phyloP scores from a whole-genome alignment of 805 yeast species.

The Candida parachauliodes region DNA sequence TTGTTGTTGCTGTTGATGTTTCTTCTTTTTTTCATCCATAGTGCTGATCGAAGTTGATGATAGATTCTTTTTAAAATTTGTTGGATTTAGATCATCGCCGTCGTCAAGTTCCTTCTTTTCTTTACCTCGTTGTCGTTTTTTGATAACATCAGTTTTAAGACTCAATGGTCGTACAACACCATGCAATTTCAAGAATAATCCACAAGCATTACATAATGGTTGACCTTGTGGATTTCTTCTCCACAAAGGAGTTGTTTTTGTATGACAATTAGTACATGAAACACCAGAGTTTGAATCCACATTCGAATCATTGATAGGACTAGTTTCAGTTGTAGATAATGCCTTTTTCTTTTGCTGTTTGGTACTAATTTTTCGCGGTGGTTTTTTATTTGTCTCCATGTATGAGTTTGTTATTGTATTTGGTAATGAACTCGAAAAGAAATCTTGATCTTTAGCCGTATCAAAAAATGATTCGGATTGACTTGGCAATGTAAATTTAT shows the following conservation, averaged over 20 bases:
- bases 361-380: not conserved
- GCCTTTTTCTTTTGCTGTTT: not conserved
- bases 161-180: constrained; percentile 61
- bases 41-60: not conserved
- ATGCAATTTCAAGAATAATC: constrained; percentile 55
- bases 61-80: not conserved
- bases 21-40: constrained; percentile 2
- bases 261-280: constrained; percentile 52
- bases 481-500: constrained; percentile 9
- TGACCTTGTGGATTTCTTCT: constrained; percentile 56
- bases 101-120: constrained; percentile 5
- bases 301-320: not conserved
- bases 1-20: too few relatives aligned
- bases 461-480: constrained; percentile 7
- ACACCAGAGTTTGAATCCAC: constrained; percentile 1
- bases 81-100: constrained; percentile 7
- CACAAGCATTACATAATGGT: constrained; percentile 64
- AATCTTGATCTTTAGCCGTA: constrained; percentile 1
- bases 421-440: constrained; percentile 3
- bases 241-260: constrained; percentile 61
- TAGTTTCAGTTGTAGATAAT: not conserved
- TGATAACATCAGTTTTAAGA: constrained; percentile 54
- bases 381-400: constrained; percentile 1
- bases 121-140: constrained; percentile 35
- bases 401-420: too few relatives aligned